phyloP scores from a whole-genome alignment of 140 eudicot genomes.

The Senecio squalidus region DNA sequence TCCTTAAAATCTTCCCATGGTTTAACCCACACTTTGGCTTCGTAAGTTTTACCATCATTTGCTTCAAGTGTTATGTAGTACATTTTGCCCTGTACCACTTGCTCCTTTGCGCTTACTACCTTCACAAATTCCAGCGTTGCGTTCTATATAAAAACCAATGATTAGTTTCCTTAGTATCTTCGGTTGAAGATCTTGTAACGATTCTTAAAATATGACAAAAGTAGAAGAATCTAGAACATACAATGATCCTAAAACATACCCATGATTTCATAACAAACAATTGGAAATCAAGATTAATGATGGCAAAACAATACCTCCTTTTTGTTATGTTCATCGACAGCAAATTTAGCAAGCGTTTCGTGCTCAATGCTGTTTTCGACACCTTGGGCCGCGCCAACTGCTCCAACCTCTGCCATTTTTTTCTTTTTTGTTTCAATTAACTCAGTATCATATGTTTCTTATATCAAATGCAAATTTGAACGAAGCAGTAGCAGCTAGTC shows the following conservation, averaged over 20 bases:
- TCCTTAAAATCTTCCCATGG: slow-evolving; percentile 76
- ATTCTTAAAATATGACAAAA: neutral
- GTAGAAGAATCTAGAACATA: neutral
- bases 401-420: slow-evolving; percentile 43
- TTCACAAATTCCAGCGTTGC: slow-evolving; percentile 45
- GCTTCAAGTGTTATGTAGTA: slow-evolving; percentile 64
- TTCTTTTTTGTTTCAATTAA: neutral
- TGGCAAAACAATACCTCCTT: slow-evolving; percentile 33
- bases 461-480: too few relatives aligned
- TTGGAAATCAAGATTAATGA: neutral
- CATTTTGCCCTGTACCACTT: slow-evolving; percentile 60
- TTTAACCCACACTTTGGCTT: slow-evolving; percentile 77
- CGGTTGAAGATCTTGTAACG: too few relatives aligned
- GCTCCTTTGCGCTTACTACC: slow-evolving; percentile 51
- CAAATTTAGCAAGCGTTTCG: slow-evolving; percentile 40
- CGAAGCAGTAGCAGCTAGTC: slow-evolving; percentile 5
- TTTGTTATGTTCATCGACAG: slow-evolving; percentile 51
- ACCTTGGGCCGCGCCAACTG: slow-evolving; percentile 29
- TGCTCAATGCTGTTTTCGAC: slow-evolving; percentile 33
- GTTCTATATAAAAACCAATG: slow-evolving; percentile 34
- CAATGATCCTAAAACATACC: too few relatives aligned
- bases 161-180: neutral
- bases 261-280: neutral
- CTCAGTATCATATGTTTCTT: neutral
- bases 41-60: slow-evolving; percentile 60